Evolutionary conservation across 2,329 filamentous ascomycete genomes (phyloP), one percentile per base, ranked within the genome.

Genomic region (Pseudocercospora ulei): DNA sequence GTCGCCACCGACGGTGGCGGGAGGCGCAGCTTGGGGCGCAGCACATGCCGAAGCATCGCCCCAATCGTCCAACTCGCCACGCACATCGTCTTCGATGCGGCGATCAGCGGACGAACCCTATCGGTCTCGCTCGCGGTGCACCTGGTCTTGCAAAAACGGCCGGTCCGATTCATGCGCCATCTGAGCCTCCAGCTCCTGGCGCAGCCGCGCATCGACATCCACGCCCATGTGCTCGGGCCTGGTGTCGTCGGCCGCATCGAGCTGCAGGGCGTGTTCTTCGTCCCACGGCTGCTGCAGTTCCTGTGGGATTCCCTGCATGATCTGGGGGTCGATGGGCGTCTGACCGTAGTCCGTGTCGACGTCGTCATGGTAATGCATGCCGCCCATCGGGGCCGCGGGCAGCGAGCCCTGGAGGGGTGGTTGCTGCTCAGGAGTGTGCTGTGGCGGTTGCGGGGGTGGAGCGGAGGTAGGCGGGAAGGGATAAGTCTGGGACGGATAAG

Each of bases 261-360:
- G 14, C 16, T 27, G 28, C 38, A 39, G 34, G 6, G 27, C 16
- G 3, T 44, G 25, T 3, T 39, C 25, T 3, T 20, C 20, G 13
- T 38, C 27, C 16, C 24, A 31, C 12, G 5, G 20, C 16, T 11
- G 31, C 19, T 28, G 29, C 18, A 18, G 19, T 9, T 31, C 20
- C 24, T 41, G 38, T 7, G 28, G 38, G n/a, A 46, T 27, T 20
- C 35, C 38, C 19, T 44, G 35, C 66, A 77, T 76, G 31, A 78
- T 73, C 23, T 74, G 73, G 2, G 75, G 74, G 43, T 79, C 75
- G 26, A 76, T 65, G 2, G 73, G 73, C 57, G 77, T 65, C 35
- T 71, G 64, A 26, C 70, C 64, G 43, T 66, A 70, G 30, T 68
- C 58, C 14, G 44, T 23, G 11, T 23, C 30, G 3, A 33, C 30